Evolutionary conservation across 192 early-diverging fungal genomes (phyloP).

Genomic region (Dissophora globulifera): DNA sequence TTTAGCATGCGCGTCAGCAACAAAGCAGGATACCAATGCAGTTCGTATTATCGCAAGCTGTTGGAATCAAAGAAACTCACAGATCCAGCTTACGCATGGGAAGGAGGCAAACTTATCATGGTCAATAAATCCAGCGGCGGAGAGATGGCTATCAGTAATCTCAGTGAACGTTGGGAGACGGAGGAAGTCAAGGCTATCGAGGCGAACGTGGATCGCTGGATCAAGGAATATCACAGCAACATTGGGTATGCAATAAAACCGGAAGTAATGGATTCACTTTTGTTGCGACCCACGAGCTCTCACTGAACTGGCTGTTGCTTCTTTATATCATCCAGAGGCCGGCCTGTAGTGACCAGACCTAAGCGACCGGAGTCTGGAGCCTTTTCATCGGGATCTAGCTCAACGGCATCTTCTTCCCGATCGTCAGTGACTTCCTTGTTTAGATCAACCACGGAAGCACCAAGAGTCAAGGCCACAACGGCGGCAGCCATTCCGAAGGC

Average conservation of each 20-base stretch:
- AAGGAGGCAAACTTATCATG: conserved; percentile 62
- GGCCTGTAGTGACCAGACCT: conserved; percentile 7
- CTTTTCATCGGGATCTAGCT: background rate
- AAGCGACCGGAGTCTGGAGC: conserved; percentile 4
- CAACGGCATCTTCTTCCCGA: conserved; percentile 2
- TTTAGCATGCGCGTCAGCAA: conserved; percentile 63
- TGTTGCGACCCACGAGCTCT: background rate
- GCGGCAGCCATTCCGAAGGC: conserved; percentile 25
- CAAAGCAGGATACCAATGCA: conserved; percentile 70
- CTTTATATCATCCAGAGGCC: conserved; percentile 13
- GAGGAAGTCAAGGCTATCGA: conserved; percentile 61
- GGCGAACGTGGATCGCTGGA: conserved; percentile 59
- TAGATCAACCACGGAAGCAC: conserved; percentile 32
- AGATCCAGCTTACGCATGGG: conserved; percentile 61
- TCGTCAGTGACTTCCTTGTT: background rate
- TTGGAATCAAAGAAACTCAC: conserved; percentile 53
- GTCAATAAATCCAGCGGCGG: conserved; percentile 57
- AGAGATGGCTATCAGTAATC: conserved; percentile 40
- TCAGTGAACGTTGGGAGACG: conserved; percentile 61
- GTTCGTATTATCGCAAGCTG: conserved; percentile 65
- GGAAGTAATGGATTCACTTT: too few species aligned
- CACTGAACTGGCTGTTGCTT: background rate
- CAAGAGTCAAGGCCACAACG: conserved; percentile 48
- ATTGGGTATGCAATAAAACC: conserved; percentile 10
- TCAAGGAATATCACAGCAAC: conserved; percentile 61